Evolutionary conservation across 805 yeast genomes (phyloP).

Genomic region (Candida corydali): DNA sequence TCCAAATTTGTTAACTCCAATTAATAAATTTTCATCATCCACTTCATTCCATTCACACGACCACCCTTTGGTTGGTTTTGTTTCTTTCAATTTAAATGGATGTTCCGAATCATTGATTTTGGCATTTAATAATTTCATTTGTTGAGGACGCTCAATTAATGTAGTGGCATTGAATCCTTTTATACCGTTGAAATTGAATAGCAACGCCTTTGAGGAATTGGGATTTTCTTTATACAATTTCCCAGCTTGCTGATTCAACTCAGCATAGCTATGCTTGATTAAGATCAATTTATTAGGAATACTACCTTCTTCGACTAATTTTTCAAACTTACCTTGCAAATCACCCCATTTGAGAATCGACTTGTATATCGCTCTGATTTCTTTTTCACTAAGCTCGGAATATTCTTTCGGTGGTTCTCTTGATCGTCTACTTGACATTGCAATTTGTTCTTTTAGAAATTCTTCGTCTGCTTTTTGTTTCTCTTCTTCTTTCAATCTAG

Average conservation of each 20-base stretch:
- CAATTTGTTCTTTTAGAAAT: conserved; percentile 83
- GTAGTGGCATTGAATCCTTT: conserved; percentile 89
- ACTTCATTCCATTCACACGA: conserved; percentile 75
- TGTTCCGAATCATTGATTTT: conserved; percentile 48
- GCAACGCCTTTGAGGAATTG: conserved; percentile 83
- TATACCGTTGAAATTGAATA: conserved; percentile 85
- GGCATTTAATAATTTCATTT: conserved; percentile 62
- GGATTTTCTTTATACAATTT: conserved; percentile 60
- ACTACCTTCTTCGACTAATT: conserved; percentile 84
- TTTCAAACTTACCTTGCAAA: conserved; percentile 72
- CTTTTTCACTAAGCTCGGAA: conserved; percentile 72
- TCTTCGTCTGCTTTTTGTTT: conserved; percentile 81
- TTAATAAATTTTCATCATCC: conserved; percentile 82
- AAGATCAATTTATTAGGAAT: conserved; percentile 79
- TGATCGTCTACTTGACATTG: conserved; percentile 77
- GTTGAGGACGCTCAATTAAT: conserved; percentile 77
- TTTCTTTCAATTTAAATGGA: conserved; percentile 55
- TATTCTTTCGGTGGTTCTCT: conserved; percentile 33
- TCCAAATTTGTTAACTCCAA: conserved; percentile 90
- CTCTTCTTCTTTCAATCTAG: conserved; percentile 87
- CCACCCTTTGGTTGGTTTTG: conserved; percentile 90
- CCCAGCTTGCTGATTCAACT: conserved; percentile 63
- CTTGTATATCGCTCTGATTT: conserved; percentile 79
- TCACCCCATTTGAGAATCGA: conserved; percentile 82
- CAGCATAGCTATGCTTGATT: conserved; percentile 72